Percentiles rank a stretch among this genome's conserved stretches.
Evolutionary conservation across 1,139 yeast genomes (phyloP).

Genomic region (Yamadazyma sp.): DNA sequence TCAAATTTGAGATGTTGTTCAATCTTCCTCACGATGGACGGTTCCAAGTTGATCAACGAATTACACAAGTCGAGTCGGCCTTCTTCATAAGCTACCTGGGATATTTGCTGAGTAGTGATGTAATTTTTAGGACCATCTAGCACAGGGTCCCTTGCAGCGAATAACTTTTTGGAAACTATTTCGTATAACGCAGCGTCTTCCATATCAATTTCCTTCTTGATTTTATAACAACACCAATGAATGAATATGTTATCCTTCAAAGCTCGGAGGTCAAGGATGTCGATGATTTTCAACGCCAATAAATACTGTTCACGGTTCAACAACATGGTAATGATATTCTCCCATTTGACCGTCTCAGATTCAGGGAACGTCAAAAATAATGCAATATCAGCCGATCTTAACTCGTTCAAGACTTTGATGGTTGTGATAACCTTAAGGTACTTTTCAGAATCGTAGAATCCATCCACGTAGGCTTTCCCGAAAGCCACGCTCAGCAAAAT

Average conservation of each 20-base stretch:
- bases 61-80: conserved; percentile 75
- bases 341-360: conserved; percentile 52
- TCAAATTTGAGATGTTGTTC: conserved; percentile 68
- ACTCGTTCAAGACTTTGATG: conserved; percentile 67
- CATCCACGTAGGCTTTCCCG: conserved; percentile 68
- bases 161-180: conserved; percentile 48
- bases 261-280: conserved; percentile 42
- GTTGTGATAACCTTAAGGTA: conserved; percentile 62
- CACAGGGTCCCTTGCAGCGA: conserved; percentile 16
- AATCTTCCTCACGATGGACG: conserved; percentile 61
- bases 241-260: conserved; percentile 61
- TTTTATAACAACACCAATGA: conserved; percentile 81
- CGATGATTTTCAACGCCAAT: conserved; percentile 62
- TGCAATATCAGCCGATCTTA: conserved; percentile 66
- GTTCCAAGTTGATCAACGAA: conserved; percentile 65
- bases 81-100: conserved; percentile 75
- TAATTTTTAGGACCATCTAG: conserved; percentile 20
- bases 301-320: conserved; percentile 61
- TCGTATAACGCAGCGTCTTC: conserved; percentile 61
- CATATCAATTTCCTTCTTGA: conserved; percentile 51
- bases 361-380: conserved; percentile 64
- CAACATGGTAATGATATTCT: conserved; percentile 56
- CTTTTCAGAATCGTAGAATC: conserved; percentile 50
- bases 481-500: conserved; percentile 79
- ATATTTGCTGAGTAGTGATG: conserved; percentile 63